A percentile compares a stretch with the other conserved stretches of the same genome.
These are phyloP conservation scores for Candida pseudoviswanathii DNA, from an alignment of 1,139 yeast genomes.

Conservation along the genomic window DNA sequence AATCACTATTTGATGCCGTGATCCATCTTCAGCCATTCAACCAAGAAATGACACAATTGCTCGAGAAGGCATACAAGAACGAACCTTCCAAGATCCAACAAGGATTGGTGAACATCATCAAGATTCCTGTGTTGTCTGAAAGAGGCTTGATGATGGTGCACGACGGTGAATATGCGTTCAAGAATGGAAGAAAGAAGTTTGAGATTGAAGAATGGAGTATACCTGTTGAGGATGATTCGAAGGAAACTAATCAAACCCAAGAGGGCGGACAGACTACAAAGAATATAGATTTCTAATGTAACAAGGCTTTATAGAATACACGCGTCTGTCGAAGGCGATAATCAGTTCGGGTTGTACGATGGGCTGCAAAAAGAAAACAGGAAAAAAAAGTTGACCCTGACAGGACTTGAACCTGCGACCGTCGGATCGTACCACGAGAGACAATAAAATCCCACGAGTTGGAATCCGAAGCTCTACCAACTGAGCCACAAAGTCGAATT, in stretches of 20 bases:
- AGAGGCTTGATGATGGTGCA: constrained; percentile 79
- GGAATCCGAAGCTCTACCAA: constrained; percentile 35
- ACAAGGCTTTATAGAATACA: not conserved
- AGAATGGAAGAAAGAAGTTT: constrained; percentile 78
- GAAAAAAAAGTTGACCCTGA: constrained; percentile 24
- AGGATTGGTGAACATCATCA: constrained; percentile 77
- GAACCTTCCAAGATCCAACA: constrained; percentile 81
- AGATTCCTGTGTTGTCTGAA: constrained; percentile 72
- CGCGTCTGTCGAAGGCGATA: too few species aligned
- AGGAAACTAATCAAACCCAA: constrained; percentile 28
- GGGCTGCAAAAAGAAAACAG: not conserved
- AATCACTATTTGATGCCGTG: constrained; percentile 66
- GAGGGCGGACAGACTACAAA: constrained; percentile 33
- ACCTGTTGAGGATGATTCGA: constrained; percentile 81
- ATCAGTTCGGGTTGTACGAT: too few species aligned
- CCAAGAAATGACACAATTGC: constrained; percentile 65
- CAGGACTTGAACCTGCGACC: constrained; percentile 38
- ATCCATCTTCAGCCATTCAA: constrained; percentile 82
- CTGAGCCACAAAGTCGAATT: constrained; percentile 26
- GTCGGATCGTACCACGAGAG: constrained; percentile 19
- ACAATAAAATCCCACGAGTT: constrained; percentile 10
- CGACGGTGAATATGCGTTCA: constrained; percentile 80
- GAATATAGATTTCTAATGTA: constrained; percentile 35
- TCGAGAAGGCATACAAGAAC: constrained; percentile 67
- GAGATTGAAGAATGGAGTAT: constrained; percentile 93